These are phyloP conservation scores for Colletotrichum karsti DNA, from an alignment of 2,329 filamentous ascomycete species.

Conservation along the genomic window DNA sequence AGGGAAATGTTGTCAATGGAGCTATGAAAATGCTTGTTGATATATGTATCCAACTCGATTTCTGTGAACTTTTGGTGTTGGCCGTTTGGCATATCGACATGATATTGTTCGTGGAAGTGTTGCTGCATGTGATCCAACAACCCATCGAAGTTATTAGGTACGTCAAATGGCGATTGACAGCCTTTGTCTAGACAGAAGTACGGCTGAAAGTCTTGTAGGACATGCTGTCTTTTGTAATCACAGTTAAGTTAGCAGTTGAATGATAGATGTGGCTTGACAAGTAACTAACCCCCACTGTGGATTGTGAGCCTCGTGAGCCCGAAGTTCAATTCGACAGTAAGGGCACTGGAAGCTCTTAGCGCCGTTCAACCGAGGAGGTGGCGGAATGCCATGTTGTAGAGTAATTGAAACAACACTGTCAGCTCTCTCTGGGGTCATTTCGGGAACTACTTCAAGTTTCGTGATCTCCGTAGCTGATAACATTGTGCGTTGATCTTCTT, in stretches of 20 bases:
- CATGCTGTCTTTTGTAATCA: background rate
- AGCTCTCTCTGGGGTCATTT: background rate
- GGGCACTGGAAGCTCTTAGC: background rate
- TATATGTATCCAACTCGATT: background rate
- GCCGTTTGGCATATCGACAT: background rate
- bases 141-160: rapidly evolving
- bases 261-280: rapidly evolving
- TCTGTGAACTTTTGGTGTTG: rapidly evolving
- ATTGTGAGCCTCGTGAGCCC: rapidly evolving
- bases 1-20: background rate
- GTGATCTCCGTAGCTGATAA: background rate
- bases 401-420: background rate
- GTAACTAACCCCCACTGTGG: background rate
- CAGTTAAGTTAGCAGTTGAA: background rate
- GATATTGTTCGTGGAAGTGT: background rate
- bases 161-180: background rate
- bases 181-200: background rate
- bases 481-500: background rate
- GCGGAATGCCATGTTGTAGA: background rate
- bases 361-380: background rate
- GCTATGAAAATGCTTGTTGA: rapidly evolving
- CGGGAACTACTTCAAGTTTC: rapidly evolving
- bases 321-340: background rate
- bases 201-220: background rate
- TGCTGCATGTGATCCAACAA: background rate